Base-by-base conservation (phyloP, 2,329 filamentous ascomycete species). In the Helotiales sp. region DNA sequence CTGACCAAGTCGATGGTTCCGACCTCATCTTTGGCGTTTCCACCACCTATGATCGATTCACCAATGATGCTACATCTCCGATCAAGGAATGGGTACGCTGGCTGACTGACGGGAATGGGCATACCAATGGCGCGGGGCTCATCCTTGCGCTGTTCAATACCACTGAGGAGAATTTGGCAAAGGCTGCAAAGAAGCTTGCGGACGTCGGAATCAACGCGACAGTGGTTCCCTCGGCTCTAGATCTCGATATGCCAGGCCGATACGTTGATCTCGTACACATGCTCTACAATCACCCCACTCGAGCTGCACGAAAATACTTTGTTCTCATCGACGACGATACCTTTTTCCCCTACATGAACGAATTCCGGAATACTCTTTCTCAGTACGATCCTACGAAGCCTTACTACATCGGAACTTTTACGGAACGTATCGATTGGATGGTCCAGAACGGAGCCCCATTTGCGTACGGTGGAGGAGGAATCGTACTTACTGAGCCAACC, bases 11-110 rank as follows among this genome's bases (percentile, higher is more conserved):
- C 59, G 81, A 85, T 62, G 76, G 80, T 10, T 80, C 80, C 40
- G 79, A 81, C 62, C 80, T 84, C 67, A 79, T 84, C 70, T 85
- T 85, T 59, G 82, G 81, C 44, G 80, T 83, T 3, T 84, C 82
- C 0, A 85, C 82, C 5, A 84, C 81, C 0, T 84, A 81, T 71
- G 75, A 79, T 63, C 75, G 81, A 42, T 82, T 85, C 68, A 79
- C 73, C 68, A 77, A 80, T 58, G 71, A 76, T 1, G 73, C 74
- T 52, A 82, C 78, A 1, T 80, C 75, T 47, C 79, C 81, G 0
- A 75, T 84, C 44, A 79, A 82, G 62, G 82, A 85, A 67, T 85
- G 82, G 81, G 76, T 76, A 3, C 81, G 80, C 69, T 85, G 82
- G 82, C 75, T 85, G 49, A 85, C 82, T 2, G 80, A 85, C 67